These are phyloP conservation scores for Suhomyces prunicola DNA, from an alignment of 805 yeast genomes.

Conservation along the genomic window DNA sequence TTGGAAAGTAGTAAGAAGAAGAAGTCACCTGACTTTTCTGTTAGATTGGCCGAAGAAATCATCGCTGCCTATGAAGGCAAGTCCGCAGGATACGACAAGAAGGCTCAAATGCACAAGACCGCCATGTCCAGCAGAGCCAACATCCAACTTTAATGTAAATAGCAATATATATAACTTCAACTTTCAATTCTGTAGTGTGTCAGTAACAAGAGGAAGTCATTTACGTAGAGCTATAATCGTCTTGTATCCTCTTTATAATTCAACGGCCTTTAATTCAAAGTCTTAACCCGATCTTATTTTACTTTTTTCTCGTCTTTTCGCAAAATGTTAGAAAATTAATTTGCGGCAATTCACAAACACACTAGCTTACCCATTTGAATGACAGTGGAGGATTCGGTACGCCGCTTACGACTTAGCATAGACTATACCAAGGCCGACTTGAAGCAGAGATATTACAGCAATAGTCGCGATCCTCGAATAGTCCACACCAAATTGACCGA, in stretches of 20 bases:
- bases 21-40: conserved; percentile 76
- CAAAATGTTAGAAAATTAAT: background rate
- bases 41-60: conserved; percentile 88
- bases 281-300: background rate
- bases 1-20: conserved; percentile 79
- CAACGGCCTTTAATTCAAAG: too few species aligned
- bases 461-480: conserved; percentile 33
- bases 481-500: conserved; percentile 33
- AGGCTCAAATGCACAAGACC: conserved; percentile 74
- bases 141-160: conserved; percentile 23
- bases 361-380: background rate
- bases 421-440: conserved; percentile 33
- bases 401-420: conserved; percentile 29
- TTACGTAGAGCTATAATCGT: too few species aligned
- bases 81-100: conserved; percentile 80
- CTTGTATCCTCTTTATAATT: background rate
- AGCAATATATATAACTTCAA: conserved; percentile 9
- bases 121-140: conserved; percentile 89
- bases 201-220: too few species aligned
- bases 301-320: background rate
- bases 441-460: conserved; percentile 38
- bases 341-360: background rate
- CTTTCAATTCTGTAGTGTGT: background rate
- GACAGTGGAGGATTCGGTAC: conserved; percentile 9
- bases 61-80: conserved; percentile 72